Evolutionary conservation across 2,329 filamentous ascomycete species (phyloP), one percentile per base, ranked within the genome.

Genomic region (Pestalotiopsis sp.): DNA sequence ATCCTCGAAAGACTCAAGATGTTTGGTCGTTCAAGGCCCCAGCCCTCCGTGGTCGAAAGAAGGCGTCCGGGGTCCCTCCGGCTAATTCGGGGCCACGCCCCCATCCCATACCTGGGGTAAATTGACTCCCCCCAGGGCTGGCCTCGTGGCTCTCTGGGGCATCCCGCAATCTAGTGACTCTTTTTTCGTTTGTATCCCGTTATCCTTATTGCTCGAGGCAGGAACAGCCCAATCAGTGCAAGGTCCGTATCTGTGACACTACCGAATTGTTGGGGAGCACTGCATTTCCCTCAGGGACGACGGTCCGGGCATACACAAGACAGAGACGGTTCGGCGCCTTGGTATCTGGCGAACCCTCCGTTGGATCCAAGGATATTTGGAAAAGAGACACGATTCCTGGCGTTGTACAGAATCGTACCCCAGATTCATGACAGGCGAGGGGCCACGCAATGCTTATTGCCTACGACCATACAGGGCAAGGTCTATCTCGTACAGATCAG

Each of bases 141-240:
- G 38, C 31, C 64, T 66, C 52, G 56, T 66, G 64, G 64, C 64
- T 59, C 31, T 7, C 36, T 9, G 60, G 20, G 64, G 12, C 14
- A 12, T 17, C 31, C 23, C 63, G 63, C n/a, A 31, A n/a, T 25
- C 31, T 36, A 36, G 31, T 9, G 31, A 36, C 31, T 39, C 31
- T 14, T 17, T 31, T 36, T 3, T 27, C 20, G 23, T 36, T 25
- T 23, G 6, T 27, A 39, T 20, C 5, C 14, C n/a, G 39, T 58
- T 36, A 36, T 57, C 23, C 36, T 12, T 66, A 66, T 58, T 66
- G 25, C 27, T 23, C 11, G 31, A 56, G 49, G 63, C 63, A 66
- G 63, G 63, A 57, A 66, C 63, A 45, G 27, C 14, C 63, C 63
- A 58, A 66, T 38, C 31, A 57, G 17, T 38, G 31, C 36, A 3